A percentile compares a stretch with the other conserved stretches of the same genome.
phyloP scores from a whole-genome alignment of 2,329 filamentous ascomycete species.

The Xylariaceae sp. region DNA sequence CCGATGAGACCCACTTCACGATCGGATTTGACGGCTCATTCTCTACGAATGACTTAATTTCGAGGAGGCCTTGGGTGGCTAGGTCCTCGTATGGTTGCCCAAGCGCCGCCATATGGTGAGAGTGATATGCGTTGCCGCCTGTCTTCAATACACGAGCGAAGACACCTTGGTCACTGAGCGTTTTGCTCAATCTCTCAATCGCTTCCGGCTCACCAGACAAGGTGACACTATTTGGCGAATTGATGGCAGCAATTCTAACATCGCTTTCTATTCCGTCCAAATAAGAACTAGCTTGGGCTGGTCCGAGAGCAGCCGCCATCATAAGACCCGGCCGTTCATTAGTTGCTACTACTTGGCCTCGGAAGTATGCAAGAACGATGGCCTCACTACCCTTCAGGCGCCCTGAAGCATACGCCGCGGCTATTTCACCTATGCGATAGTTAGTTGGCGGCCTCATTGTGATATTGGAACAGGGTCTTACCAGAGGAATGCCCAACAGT shows the following conservation, averaged over 20 bases:
- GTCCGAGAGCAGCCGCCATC: conserved; percentile 16
- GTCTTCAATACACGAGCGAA: conserved; percentile 17
- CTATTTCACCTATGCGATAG: conserved; percentile 7
- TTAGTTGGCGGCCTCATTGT: no score
- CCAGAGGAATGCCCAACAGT: conserved; percentile 14
- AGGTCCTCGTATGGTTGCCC: conserved; percentile 5
- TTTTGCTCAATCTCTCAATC: neutral
- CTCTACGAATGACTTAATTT: neutral
- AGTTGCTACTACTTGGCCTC: conserved; percentile 4
- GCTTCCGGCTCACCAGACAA: conserved; percentile 5
- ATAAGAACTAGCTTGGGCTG: neutral
- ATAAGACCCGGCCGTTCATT: conserved; percentile 7
- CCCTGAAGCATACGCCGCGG: neutral
- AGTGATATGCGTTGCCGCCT: conserved; percentile 24
- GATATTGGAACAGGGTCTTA: no score
- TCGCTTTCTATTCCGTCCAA: neutral
- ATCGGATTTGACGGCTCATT: neutral
- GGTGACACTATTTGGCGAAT: conserved; percentile 19
- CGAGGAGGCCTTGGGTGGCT: neutral
- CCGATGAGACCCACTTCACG: neutral
- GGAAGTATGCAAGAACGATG: conserved; percentile 14
- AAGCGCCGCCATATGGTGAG: conserved; percentile 17
- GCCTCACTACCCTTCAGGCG: conserved; percentile 1
- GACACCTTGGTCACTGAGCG: neutral
- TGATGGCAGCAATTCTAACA: conserved; percentile 14